Evolutionary conservation across 495 filamentous ascomycete species (phyloP).

Genomic region (Mytilinidion resinicola): DNA sequence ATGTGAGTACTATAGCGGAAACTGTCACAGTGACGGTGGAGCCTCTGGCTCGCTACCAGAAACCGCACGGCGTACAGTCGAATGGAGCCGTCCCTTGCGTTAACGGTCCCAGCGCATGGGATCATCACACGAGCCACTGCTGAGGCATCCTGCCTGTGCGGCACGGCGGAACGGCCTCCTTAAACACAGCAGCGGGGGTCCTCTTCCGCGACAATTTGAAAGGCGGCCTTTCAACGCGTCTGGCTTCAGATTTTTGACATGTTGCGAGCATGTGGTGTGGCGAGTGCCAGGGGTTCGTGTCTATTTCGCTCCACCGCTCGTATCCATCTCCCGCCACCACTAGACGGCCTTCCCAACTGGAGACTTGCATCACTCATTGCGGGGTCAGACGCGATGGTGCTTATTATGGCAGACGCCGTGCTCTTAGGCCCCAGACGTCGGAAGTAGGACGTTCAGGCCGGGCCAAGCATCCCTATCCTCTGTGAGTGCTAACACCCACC

Average conservation of each 20-base stretch:
- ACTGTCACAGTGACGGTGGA: slow-evolving; percentile 8
- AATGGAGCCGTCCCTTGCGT: slow-evolving; percentile 1
- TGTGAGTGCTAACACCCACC: too few relatives aligned
- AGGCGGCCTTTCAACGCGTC: not conserved
- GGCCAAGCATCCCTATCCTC: too few relatives aligned
- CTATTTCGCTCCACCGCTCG: slow-evolving; percentile 1
- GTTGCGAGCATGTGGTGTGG: not conserved
- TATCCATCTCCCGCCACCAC: too few relatives aligned
- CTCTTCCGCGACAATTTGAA: not conserved
- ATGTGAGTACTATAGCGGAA: slow-evolving; percentile 26
- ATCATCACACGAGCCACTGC: not conserved
- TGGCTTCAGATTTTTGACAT: not conserved
- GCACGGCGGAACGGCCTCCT: not conserved
- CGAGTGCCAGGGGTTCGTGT: not conserved
- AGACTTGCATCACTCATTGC: not conserved
- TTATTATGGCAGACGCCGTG: too few relatives aligned
- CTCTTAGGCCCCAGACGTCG: too few relatives aligned
- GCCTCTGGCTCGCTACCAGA: slow-evolving; percentile 23
- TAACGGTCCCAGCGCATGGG: not conserved
- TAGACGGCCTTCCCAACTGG: not conserved
- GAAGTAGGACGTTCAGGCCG: too few relatives aligned
- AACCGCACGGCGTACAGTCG: slow-evolving; percentile 16
- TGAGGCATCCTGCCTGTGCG: not conserved
- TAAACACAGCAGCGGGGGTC: slow-evolving; percentile 1
- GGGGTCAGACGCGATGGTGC: not conserved